Evolutionary conservation across 306 rosid species (phyloP).

Genomic region (Acacia confusa): DNA sequence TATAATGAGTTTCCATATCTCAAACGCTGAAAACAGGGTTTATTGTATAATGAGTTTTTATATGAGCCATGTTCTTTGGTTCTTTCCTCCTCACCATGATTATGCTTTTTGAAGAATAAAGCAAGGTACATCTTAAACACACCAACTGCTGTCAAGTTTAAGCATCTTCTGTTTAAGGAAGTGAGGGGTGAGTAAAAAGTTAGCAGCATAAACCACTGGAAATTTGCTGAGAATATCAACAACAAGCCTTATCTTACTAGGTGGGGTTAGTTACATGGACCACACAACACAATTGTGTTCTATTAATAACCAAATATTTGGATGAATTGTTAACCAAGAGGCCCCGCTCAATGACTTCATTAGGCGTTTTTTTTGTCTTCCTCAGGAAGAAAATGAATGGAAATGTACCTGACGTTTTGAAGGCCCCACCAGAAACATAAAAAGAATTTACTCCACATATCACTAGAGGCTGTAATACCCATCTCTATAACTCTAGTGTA

Average conservation of each 20-base stretch:
- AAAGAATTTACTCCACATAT: conserved; percentile 65
- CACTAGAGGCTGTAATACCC: conserved; percentile 49
- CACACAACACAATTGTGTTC: too few species aligned
- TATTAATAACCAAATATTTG: too few species aligned
- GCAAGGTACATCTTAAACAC: background rate
- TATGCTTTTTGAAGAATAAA: background rate
- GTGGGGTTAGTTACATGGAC: too few species aligned
- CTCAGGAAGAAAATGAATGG: background rate
- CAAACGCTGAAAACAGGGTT: background rate
- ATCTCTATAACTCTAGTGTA: conserved; percentile 61
- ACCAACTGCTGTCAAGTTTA: background rate
- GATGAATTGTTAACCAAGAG: too few species aligned
- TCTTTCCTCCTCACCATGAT: background rate
- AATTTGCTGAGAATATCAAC: background rate
- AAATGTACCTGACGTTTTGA: conserved; percentile 80
- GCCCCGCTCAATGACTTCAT: too few species aligned
- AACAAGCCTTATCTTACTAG: too few species aligned
- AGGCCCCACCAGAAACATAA: conserved; percentile 94
- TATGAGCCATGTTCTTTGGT: background rate
- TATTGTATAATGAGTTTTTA: background rate
- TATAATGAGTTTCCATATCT: background rate
- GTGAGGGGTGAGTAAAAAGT: background rate
- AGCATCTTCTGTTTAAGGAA: background rate
- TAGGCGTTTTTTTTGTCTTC: too few species aligned
- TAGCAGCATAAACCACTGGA: background rate